Evolutionary conservation across 1,284 basidiomycete species (phyloP), one percentile per base, ranked within the genome.

Genomic region (Lentinus polychrous): DNA sequence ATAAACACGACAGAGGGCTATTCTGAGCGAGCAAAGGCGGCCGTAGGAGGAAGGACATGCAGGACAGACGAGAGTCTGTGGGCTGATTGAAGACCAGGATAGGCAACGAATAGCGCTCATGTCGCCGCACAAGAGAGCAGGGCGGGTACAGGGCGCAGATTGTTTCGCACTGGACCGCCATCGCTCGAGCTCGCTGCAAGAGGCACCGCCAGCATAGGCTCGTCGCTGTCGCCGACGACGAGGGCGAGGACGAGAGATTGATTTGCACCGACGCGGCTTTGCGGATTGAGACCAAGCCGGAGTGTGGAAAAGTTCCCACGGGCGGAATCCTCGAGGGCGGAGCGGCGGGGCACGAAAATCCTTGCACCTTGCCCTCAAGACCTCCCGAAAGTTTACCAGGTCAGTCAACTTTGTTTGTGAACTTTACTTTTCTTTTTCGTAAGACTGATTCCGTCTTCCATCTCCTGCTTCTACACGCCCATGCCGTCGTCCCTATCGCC

Each of bases 331-430:
- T 44, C 18, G 40, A 43, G 31, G 47, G 47, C 47, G 47, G 47
- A 49, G 47, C 41, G 46, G 46, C 47, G 47, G 47, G 42, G 42
- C 32, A 27, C 31, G 47, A 49, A 49, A 41, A 32, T 36, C 42
- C 41, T 49, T 43, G 31, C 47, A 27, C 23, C 34, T 43, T 38
- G 20, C 47, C 47, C 47, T 43, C 47, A 49, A 49, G 47, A 49
- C 47, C 47, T 35, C 47, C 47, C 47, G 47, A 49, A 43, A 49
- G 35, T 49, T 43, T 49, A 41, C 47, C 37, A 40, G 47, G 47
- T 49, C 47, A 49, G 47, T 49, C 47, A 49, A 49, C 47, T 49
- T 49, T 49, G 41, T 49, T 49, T 41, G 12, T 43, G 40, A 49
- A 49, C 40, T 43, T 49, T 49, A 43, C 40, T 43, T 44, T 49